Evolutionary conservation across 768 basidiomycete species (phyloP).

Genomic region (Macrocybe gigantea): DNA sequence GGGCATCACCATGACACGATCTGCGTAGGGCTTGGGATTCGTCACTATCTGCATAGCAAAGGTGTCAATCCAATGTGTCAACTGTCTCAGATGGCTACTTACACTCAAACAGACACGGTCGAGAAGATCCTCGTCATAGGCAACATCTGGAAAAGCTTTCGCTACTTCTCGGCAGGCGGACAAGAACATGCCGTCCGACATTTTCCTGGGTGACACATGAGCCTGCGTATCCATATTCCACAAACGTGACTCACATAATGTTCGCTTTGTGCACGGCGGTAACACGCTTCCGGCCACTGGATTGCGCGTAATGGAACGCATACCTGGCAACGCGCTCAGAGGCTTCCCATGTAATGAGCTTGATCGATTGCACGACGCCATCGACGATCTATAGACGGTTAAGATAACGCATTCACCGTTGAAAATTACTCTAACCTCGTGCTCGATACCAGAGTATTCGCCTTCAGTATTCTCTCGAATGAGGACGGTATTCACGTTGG

Average conservation of each 20-base stretch:
- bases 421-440: conserved; percentile 59
- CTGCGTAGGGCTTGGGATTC: conserved; percentile 89
- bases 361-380: conserved; percentile 99
- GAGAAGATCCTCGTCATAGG: conserved; percentile 94
- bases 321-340: conserved; percentile 98
- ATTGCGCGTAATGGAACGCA: conserved; percentile 96
- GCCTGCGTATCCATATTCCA: conserved; percentile 4
- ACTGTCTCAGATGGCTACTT: conserved; percentile 9
- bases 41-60: conserved; percentile 62
- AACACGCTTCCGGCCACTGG: conserved; percentile 82
- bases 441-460: conserved; percentile 99
- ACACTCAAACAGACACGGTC: conserved; percentile 95
- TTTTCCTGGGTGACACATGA: conserved; percentile 66
- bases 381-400: conserved; percentile 66
- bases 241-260: conserved; percentile 71
- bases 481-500: conserved; percentile 95
- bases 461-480: conserved; percentile 99
- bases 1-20: conserved; percentile 99
- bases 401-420: neutral
- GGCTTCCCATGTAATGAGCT: conserved; percentile 98
- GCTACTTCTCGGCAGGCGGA: conserved; percentile 95
- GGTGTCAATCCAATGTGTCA: neutral
- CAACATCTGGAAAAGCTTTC: conserved; percentile 89
- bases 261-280: conserved; percentile 99
- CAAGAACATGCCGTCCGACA: conserved; percentile 99